These are phyloP conservation scores for Nakaseomyces uthaithaninus DNA, from an alignment of 1,139 yeast species.

Conservation along the genomic window DNA sequence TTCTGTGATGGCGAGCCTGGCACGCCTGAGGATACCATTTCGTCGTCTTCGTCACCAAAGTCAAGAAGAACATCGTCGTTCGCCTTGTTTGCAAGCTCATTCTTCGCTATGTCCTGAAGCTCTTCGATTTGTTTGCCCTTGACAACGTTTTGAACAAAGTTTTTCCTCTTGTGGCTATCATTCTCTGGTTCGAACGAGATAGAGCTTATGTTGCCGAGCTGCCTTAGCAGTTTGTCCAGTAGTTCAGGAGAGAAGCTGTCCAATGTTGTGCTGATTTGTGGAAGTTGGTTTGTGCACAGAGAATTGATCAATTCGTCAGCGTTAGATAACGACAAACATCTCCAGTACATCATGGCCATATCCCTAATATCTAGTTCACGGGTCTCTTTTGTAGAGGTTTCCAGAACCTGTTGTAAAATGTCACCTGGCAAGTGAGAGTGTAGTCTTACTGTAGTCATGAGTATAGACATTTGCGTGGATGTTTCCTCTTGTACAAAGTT, in stretches of 20 bases:
- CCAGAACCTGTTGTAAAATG: slow-evolving; percentile 62
- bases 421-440: slow-evolving; percentile 36
- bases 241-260: slow-evolving; percentile 62
- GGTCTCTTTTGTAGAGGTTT: slow-evolving; percentile 67
- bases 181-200: slow-evolving; percentile 82
- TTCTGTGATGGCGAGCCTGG: slow-evolving; percentile 29
- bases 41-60: slow-evolving; percentile 42
- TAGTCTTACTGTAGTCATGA: slow-evolving; percentile 76
- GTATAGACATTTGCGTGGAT: slow-evolving; percentile 62
- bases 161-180: slow-evolving; percentile 39
- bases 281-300: slow-evolving; percentile 43
- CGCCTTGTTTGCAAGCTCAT: slow-evolving; percentile 57
- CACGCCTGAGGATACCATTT: slow-evolving; percentile 12
- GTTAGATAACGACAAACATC: slow-evolving; percentile 62
- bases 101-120: slow-evolving; percentile 66
- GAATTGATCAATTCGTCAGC: slow-evolving; percentile 24
- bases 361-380: slow-evolving; percentile 93
- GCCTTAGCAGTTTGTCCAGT: slow-evolving; percentile 60
- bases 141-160: slow-evolving; percentile 29
- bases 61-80: slow-evolving; percentile 81
- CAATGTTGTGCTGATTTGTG: slow-evolving; percentile 65
- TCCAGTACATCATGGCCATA: slow-evolving; percentile 91
- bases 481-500: slow-evolving; percentile 68
- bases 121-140: slow-evolving; percentile 60
- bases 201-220: slow-evolving; percentile 78